Conservation (phyloP, 2,329 filamentous ascomycete genomes). For the Penicillium verrucosum region DNA sequence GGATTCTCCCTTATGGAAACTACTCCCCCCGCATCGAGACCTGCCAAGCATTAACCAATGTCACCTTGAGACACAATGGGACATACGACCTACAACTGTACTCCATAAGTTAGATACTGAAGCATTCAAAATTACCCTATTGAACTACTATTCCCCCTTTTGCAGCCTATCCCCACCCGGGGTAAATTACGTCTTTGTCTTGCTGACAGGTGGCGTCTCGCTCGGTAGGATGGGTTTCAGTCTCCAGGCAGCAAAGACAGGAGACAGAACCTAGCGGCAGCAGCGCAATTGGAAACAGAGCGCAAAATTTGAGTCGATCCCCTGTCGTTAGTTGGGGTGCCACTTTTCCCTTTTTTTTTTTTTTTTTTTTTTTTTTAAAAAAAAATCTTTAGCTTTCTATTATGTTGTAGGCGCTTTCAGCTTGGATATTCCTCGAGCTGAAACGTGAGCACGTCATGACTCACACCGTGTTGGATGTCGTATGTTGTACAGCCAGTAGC, state of each 20-base stretch:
- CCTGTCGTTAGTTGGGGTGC: not conserved
- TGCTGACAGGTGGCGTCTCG: not conserved
- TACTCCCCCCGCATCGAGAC: constrained; percentile 8
- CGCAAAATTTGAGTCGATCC: constrained; percentile 4
- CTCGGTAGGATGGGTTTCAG: not conserved
- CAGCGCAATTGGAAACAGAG: constrained; percentile 17
- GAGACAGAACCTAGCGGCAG: not conserved
- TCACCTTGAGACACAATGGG: not conserved
- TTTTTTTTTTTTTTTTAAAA: not conserved
- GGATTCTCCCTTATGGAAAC: not conserved
- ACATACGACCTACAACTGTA: not conserved
- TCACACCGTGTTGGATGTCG: constrained; percentile 8
- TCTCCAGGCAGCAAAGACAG: not conserved
- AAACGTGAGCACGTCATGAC: constrained; percentile 17
- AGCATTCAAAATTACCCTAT: not conserved
- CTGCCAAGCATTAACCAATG: constrained; percentile 7
- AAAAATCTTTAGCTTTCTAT: not conserved
- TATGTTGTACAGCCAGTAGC: not conserved
- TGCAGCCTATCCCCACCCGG: too few relatives aligned
- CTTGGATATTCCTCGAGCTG: not conserved
- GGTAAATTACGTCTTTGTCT: not conserved
- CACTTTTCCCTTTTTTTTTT: not conserved
- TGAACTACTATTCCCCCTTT: not conserved
- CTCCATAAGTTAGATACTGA: not conserved
- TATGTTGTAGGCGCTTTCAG: not conserved